Evolutionary conservation across 2,329 filamentous ascomycete genomes (phyloP).

Genomic region (Apiospora malaysiana): DNA sequence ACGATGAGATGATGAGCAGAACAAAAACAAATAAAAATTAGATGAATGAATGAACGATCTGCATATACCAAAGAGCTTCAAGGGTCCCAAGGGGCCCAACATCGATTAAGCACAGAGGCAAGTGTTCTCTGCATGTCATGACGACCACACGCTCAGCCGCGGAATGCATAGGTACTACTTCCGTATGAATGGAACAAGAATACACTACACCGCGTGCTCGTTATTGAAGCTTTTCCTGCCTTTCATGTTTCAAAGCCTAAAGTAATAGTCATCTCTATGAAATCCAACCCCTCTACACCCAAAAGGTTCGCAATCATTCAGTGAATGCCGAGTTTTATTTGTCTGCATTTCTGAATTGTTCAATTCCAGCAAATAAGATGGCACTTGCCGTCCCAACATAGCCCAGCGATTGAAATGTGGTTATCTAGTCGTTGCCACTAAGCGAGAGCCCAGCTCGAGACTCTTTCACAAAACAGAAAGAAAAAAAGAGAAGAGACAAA

Average conservation of each 20-base stretch:
- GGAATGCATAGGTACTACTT: too few relatives aligned
- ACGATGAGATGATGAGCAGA: conserved; percentile 26
- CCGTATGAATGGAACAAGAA: too few relatives aligned
- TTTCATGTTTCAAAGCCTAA: neutral
- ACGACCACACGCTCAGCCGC: neutral
- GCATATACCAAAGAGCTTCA: neutral
- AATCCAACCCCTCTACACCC: neutral
- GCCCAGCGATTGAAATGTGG: neutral
- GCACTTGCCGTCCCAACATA: neutral
- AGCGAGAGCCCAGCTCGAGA: too few relatives aligned
- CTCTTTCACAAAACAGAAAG: too few relatives aligned
- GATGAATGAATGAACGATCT: neutral
- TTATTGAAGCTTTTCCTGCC: neutral
- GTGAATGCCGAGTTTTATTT: neutral
- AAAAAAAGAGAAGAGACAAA: too few relatives aligned
- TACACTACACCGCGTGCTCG: neutral
- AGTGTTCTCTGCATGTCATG: neutral
- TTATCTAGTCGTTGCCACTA: neutral
- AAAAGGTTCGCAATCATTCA: neutral
- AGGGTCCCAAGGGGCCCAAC: neutral
- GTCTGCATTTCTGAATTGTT: neutral
- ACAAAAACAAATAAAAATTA: neutral
- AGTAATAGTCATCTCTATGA: too few relatives aligned
- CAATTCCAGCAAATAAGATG: neutral
- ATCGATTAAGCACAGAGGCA: neutral